Base-by-base conservation (phyloP, 2,329 filamentous ascomycete genomes). In the Penicillium sp. region DNA sequence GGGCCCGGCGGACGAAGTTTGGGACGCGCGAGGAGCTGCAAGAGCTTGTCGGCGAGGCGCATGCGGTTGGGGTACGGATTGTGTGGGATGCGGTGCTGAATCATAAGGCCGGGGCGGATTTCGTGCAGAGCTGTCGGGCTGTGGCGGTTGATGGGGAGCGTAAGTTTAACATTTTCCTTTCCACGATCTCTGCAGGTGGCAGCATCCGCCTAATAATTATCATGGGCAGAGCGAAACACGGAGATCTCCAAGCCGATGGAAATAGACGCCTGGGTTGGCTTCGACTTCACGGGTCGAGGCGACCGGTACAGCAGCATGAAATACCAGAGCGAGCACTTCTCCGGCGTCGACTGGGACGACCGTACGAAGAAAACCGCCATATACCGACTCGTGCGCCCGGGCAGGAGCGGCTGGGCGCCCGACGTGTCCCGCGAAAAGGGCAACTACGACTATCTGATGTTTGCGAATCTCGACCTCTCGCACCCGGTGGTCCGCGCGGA, bases 81-180 rank as follows among this genome's bases (percentile, higher is more conserved):
- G 83, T 89, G 66, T 91, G 88, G 82, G 89, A 91, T 72, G 86
- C 88, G 1, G 88, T 92, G 7, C 76, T 91, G 41, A 91, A 91
- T 69, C 90, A 91, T 72, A 90, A 89, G 73, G 87, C 88, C 2
- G 88, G 84, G 3, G 89, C 87, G 6, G 89, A 91, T 71, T 79
- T 81, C 52, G 87, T 83, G 23, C 89, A 91, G 71, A 83, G 83
- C 60, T 88, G 84, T 62, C 78, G 79, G 63, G 88, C 86, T 1
- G 82, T 90, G 47, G 87, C 89, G 72, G 89, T 91, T 23, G 84
- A 91, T 70, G 72, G 77, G 0, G 73, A 85, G 57, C 65, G 79
- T 80, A 63, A 44, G 60, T 48, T 52, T 60, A n/a, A 1, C 26
- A 21, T 21, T 21, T 21, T 21, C 21, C 17, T 21, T 11, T 5